Percentiles rank a stretch among this genome's conserved stretches.
These are phyloP conservation scores for Hyaloscypha variabilis DNA, from an alignment of 495 filamentous ascomycete genomes.

Conservation along the genomic window DNA sequence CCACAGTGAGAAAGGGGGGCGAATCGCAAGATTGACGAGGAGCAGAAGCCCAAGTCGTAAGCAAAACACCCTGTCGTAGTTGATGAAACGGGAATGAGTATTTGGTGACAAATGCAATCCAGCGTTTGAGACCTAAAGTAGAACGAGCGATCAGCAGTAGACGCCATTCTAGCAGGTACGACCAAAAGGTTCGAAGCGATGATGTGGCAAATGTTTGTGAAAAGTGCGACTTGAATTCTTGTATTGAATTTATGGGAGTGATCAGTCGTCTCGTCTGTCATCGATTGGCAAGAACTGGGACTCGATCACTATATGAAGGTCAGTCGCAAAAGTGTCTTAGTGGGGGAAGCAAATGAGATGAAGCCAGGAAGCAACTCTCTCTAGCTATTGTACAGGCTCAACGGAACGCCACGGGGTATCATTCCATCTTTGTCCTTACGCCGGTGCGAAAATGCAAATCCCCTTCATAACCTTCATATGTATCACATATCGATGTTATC, in stretches of 20 bases:
- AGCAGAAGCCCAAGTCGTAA: background rate
- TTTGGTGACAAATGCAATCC: background rate
- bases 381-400: constrained; percentile 28
- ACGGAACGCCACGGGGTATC: constrained; percentile 30
- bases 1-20: constrained; percentile 31
- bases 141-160: constrained; percentile 18
- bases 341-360: constrained; percentile 16
- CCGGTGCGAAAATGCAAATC: constrained; percentile 20
- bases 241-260: constrained; percentile 14
- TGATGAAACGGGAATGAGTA: background rate
- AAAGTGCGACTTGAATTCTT: background rate
- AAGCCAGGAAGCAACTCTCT: constrained; percentile 18
- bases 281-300: constrained; percentile 5
- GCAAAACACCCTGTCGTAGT: background rate
- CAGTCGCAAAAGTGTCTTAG: constrained; percentile 22
- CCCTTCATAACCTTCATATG: constrained; percentile 12
- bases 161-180: constrained; percentile 13
- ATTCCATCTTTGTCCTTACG: constrained; percentile 26
- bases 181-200: background rate
- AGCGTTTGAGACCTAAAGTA: constrained; percentile 15
- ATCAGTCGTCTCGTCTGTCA: constrained; percentile 27
- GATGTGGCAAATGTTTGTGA: background rate
- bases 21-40: constrained; percentile 2
- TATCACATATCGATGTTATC: constrained; percentile 7
- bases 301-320: constrained; percentile 32